Conservation (phyloP, 31 red algal species). For the Bonnemaisonia californica region DNA sequence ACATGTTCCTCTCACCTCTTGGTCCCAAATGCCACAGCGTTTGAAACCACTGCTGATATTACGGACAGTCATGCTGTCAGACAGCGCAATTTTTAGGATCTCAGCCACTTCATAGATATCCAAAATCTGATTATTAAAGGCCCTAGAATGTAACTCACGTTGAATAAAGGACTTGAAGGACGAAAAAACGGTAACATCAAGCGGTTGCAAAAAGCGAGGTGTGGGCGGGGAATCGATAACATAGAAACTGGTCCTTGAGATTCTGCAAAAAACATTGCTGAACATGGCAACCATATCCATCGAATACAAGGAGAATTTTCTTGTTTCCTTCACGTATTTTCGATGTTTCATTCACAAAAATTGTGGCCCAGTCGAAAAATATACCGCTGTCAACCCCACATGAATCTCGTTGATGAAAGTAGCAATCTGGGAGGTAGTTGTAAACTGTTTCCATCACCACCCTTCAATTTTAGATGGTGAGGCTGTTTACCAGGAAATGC, state of each 20-base stretch:
- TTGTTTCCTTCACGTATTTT: not conserved
- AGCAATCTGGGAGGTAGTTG: not conserved
- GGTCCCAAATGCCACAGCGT: too few species aligned
- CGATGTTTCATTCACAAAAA: not conserved
- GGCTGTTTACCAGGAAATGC: conserved; percentile 42
- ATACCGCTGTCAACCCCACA: not conserved
- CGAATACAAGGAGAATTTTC: not conserved
- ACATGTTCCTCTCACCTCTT: too few species aligned
- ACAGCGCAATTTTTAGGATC: too few species aligned
- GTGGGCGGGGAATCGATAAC: not conserved
- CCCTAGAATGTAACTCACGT: too few species aligned
- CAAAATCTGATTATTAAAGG: too few species aligned
- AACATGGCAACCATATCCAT: conserved; percentile 13
- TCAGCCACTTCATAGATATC: too few species aligned
- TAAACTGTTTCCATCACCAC: not conserved
- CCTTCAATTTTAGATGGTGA: not conserved
- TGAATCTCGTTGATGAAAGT: not conserved
- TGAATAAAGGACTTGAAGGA: too few species aligned
- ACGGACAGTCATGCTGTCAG: too few species aligned
- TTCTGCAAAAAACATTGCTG: too few species aligned
- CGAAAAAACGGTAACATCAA: too few species aligned
- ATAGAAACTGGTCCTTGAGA: too few species aligned
- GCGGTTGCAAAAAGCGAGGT: not conserved
- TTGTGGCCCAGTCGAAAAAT: not conserved
- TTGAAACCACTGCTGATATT: too few species aligned